Conservation (phyloP, 805 yeast species). For the Limtongia smithiae region DNA sequence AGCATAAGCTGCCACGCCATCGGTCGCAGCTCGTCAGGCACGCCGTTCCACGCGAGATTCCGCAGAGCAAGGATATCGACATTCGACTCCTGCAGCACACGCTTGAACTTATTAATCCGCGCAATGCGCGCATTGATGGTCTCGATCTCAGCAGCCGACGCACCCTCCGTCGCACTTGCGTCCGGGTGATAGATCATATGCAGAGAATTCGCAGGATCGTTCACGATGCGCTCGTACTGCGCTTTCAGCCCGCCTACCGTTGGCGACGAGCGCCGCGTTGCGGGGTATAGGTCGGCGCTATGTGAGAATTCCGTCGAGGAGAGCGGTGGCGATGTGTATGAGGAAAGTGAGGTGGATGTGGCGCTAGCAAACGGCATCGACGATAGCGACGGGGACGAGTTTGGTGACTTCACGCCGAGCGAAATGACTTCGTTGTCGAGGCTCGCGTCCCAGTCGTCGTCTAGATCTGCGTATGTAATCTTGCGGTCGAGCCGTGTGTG, state of each 20-base stretch:
- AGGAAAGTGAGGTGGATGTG: not conserved
- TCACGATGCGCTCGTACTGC: conserved; percentile 38
- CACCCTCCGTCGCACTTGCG: conserved; percentile 17
- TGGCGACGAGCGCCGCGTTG: conserved; percentile 14
- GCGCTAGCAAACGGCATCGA: too few relatives aligned
- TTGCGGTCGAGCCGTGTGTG: conserved; percentile 15
- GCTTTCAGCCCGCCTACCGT: conserved; percentile 18
- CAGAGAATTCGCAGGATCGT: conserved; percentile 39
- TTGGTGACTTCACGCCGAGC: conserved; percentile 21
- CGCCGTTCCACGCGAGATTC: conserved; percentile 89
- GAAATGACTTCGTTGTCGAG: conserved; percentile 40
- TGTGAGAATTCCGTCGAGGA: conserved; percentile 4
- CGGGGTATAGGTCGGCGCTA: conserved; percentile 27
- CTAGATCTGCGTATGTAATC: conserved; percentile 58
- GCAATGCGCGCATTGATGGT: conserved; percentile 58
- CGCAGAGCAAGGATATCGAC: conserved; percentile 69
- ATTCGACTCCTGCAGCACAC: conserved; percentile 49
- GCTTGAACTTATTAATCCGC: conserved; percentile 64
- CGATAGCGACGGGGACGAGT: conserved; percentile 5
- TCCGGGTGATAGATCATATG: conserved; percentile 31
- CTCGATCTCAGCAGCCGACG: conserved; percentile 46
- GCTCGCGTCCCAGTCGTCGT: conserved; percentile 91
- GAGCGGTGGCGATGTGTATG: conserved; percentile 1
- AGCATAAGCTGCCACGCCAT: conserved; percentile 83
- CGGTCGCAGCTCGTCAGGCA: conserved; percentile 77